phyloP scores from a whole-genome alignment of 2,329 filamentous ascomycete species.

The Penicillium sp. region DNA sequence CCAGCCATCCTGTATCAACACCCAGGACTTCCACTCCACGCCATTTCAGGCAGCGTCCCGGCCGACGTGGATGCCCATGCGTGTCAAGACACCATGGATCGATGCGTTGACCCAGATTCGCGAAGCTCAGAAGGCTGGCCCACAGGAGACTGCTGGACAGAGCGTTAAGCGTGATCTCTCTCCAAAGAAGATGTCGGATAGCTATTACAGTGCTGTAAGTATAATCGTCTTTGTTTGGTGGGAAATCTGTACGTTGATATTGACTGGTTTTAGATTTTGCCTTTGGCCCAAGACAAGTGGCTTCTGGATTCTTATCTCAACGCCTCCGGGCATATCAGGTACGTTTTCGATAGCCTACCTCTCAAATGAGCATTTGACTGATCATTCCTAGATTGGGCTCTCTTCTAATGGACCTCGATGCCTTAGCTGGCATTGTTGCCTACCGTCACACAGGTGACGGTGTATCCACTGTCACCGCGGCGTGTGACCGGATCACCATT shows the following conservation, averaged over 20 bases:
- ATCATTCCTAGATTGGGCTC: conserved; percentile 57
- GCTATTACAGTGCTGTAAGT: conserved; percentile 64
- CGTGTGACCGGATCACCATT: conserved; percentile 63
- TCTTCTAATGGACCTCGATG: conserved; percentile 77
- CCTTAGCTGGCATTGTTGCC: conserved; percentile 71
- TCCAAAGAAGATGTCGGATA: conserved; percentile 69
- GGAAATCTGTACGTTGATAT: neutral
- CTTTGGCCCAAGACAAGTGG: conserved; percentile 71
- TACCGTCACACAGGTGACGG: conserved; percentile 68
- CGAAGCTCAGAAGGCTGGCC: conserved; percentile 34
- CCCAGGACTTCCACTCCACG: conserved; percentile 30
- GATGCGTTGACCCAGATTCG: conserved; percentile 59
- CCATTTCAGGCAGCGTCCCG: conserved; percentile 25
- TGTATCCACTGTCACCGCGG: conserved; percentile 63
- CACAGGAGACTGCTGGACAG: conserved; percentile 20
- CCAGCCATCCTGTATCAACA: conserved; percentile 11
- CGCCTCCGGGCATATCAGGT: conserved; percentile 69
- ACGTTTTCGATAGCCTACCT: conserved; percentile 6
- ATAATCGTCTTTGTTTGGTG: neutral
- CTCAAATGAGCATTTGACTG: conserved; percentile 15
- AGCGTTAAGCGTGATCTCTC: conserved; percentile 54
- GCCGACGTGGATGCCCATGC: conserved; percentile 51
- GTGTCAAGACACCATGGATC: conserved; percentile 66
- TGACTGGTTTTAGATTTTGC: conserved; percentile 55
- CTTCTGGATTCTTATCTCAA: conserved; percentile 76